A percentile compares a stretch with the other conserved stretches of the same genome.
phyloP scores from a whole-genome alignment of 208 protist species.

The Acanthamoeba castellanii region DNA sequence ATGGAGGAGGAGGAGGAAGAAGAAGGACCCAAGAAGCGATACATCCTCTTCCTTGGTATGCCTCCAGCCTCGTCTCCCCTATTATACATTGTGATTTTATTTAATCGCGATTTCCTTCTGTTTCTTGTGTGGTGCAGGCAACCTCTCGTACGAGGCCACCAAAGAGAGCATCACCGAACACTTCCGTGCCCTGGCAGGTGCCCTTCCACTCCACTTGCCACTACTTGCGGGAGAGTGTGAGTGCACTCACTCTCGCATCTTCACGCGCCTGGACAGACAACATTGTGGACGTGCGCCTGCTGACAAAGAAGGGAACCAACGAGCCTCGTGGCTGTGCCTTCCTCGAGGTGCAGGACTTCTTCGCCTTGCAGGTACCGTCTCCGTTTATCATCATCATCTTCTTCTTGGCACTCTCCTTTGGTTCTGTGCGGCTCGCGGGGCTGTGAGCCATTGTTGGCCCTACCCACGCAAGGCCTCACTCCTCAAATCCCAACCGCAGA shows the following conservation, averaged over 20 bases:
- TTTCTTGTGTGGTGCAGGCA: background rate
- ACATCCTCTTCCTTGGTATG: constrained; percentile 67
- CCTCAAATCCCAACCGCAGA: background rate
- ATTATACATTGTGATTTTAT: background rate
- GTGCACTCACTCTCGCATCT: background rate
- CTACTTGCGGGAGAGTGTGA: background rate
- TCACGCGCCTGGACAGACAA: background rate
- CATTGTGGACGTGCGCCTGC: constrained; percentile 46
- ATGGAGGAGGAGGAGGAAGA: constrained; percentile 18
- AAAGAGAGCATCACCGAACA: constrained; percentile 52
- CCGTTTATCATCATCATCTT: background rate
- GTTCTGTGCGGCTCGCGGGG: background rate
- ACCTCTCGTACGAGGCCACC: constrained; percentile 27
- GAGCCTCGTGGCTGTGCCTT: constrained; percentile 59
- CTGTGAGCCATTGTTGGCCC: too few species aligned
- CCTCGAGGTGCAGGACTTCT: constrained; percentile 18
- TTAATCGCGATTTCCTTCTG: background rate
- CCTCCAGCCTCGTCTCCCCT: background rate
- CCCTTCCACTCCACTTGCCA: background rate
- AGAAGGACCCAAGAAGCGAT: background rate
- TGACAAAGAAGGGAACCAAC: constrained; percentile 41
- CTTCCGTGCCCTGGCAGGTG: constrained; percentile 1
- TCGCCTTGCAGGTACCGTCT: constrained; percentile 8
- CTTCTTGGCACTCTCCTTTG: background rate
- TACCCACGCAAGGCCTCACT: too few species aligned